Percentiles rank a stretch among this genome's conserved stretches.
These are phyloP conservation scores for Chrysoporthe puriensis DNA, from an alignment of 2,329 filamentous ascomycete species.

Conservation along the genomic window DNA sequence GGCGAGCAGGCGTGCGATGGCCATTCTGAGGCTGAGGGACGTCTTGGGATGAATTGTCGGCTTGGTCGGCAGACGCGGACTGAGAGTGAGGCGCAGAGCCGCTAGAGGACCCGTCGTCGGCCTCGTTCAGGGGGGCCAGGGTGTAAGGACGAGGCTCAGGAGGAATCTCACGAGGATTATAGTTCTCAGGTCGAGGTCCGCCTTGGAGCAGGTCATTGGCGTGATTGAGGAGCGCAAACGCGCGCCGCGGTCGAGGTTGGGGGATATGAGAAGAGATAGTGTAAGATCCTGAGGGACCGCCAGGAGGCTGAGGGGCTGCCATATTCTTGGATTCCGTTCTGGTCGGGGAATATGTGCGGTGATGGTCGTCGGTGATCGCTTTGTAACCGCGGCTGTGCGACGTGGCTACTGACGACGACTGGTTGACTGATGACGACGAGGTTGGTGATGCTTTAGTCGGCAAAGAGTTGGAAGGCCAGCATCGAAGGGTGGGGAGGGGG, in stretches of 20 bases:
- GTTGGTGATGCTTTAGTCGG: not conserved
- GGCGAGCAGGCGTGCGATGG: no score
- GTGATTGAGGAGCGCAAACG: not conserved
- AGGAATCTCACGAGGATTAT: not conserved
- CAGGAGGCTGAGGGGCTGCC: not conserved
- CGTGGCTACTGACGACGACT: not conserved
- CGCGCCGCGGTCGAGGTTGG: not conserved
- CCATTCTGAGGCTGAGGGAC: no score
- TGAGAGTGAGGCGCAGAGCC: no score
- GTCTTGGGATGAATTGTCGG: no score
- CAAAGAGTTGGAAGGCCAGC: not conserved
- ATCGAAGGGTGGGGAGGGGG: not conserved
- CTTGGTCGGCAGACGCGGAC: no score
- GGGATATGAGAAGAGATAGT: not conserved
- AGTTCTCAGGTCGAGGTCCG: not conserved
- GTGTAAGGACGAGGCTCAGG: not conserved
- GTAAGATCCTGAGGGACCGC: not conserved
- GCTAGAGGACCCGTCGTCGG: no score
- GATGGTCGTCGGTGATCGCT: not conserved
- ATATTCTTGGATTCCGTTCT: not conserved
- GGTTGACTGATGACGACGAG: not conserved
- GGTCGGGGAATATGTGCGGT: not conserved
- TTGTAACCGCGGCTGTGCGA: not conserved
- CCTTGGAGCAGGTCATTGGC: not conserved
- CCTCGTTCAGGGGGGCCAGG: no score